A percentile compares a stretch with the other conserved stretches of the same genome.
phyloP scores from a whole-genome alignment of 495 filamentous ascomycete genomes.

The Penicillium diatomitis region DNA sequence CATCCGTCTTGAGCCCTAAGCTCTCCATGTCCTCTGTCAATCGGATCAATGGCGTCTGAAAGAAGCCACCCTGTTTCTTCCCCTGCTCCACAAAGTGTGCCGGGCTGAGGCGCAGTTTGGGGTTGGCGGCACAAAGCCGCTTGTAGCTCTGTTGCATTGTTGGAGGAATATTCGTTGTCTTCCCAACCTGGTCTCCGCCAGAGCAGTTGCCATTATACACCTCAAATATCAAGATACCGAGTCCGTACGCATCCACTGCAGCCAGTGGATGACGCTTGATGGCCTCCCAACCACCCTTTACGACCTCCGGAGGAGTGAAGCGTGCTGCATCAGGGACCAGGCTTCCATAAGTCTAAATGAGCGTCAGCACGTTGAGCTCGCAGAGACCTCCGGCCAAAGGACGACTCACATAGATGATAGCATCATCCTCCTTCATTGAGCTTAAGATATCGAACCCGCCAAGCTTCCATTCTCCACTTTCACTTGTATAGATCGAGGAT shows the following conservation, averaged over 20 bases:
- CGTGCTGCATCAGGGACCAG: slow-evolving; percentile 72
- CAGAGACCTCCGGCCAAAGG: no score
- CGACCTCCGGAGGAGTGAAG: slow-evolving; percentile 79
- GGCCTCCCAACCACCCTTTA: slow-evolving; percentile 76
- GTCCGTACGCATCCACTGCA: slow-evolving; percentile 79
- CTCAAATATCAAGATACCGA: slow-evolving; percentile 77
- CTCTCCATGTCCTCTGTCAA: slow-evolving; percentile 87
- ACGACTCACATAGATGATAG: slow-evolving; percentile 76
- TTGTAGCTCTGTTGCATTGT: slow-evolving; percentile 86
- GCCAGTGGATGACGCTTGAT: slow-evolving; percentile 75
- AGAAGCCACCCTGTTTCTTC: slow-evolving; percentile 71
- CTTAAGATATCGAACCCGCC: slow-evolving; percentile 90
- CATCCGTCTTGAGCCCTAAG: slow-evolving; percentile 75
- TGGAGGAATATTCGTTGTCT: slow-evolving; percentile 78
- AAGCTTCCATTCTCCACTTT: slow-evolving; percentile 96
- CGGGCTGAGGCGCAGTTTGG: slow-evolving; percentile 75
- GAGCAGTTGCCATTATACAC: slow-evolving; percentile 77
- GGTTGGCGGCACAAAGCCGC: slow-evolving; percentile 75
- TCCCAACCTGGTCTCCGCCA: slow-evolving; percentile 64
- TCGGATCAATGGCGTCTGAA: slow-evolving; percentile 84
- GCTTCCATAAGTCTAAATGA: slow-evolving; percentile 65
- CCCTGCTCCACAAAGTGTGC: slow-evolving; percentile 88
- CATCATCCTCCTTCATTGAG: slow-evolving; percentile 90
- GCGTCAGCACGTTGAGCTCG: slow-evolving; percentile 4
- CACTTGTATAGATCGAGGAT: slow-evolving; percentile 80